phyloP scores from a whole-genome alignment of 1,284 basidiomycete genomes.

The Ustilago lituana region DNA sequence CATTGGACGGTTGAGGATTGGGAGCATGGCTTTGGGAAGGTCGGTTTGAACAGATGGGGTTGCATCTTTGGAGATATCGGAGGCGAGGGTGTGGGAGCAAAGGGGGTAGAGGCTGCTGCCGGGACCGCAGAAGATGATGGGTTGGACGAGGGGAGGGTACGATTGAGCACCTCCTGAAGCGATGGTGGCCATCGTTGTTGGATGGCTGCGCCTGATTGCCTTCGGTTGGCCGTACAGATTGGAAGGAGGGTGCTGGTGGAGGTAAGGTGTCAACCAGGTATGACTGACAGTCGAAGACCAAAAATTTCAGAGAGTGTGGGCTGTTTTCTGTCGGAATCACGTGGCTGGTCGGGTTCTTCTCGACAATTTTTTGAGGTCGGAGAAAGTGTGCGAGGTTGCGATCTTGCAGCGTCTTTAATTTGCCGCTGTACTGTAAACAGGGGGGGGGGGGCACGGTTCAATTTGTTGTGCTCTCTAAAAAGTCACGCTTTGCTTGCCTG shows the following conservation, averaged over 20 bases:
- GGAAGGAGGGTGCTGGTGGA: too few relatives aligned
- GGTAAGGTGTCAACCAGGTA: too few relatives aligned
- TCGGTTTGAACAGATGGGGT: constrained; percentile 15
- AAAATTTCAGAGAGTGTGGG: too few relatives aligned
- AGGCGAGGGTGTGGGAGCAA: constrained; percentile 40
- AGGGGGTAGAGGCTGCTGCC: constrained; percentile 63
- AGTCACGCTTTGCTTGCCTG: too few relatives aligned
- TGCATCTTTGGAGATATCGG: constrained; percentile 15
- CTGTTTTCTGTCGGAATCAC: constrained; percentile 9
- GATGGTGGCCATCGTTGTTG: constrained; percentile 19
- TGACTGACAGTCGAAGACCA: too few relatives aligned
- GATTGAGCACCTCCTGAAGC: constrained; percentile 9
- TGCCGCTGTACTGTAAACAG: too few relatives aligned
- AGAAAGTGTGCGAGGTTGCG: background rate
- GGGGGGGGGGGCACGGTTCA: constrained; percentile 20
- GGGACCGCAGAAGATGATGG: constrained; percentile 64
- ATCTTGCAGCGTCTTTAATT: constrained; percentile 22
- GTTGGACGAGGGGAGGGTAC: constrained; percentile 54
- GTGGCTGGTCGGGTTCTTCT: constrained; percentile 5
- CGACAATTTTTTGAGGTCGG: background rate
- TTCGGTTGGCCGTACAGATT: too few relatives aligned
- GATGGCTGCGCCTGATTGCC: too few relatives aligned
- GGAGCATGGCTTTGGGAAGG: constrained; percentile 64
- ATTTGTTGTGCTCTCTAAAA: too few relatives aligned
- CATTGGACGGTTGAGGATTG: constrained; percentile 64